A percentile compares a stretch with the other conserved stretches of the same genome.
phyloP scores from a whole-genome alignment of 768 basidiomycete species.

The Agaricus blazei region DNA sequence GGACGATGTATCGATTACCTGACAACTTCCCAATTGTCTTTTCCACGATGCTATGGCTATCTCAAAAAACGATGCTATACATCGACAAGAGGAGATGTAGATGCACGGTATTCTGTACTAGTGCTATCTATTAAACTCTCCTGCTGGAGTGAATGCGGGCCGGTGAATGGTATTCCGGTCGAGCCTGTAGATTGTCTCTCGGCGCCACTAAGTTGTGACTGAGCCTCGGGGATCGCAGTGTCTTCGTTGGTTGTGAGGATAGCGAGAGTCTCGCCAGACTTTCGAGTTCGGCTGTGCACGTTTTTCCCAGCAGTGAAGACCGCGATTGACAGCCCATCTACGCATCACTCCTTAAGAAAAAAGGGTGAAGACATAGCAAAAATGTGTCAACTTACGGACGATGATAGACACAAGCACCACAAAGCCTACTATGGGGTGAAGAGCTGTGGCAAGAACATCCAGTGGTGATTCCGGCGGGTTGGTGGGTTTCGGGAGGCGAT shows the following conservation, averaged over 20 bases:
- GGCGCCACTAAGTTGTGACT: no score
- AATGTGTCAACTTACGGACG: slow-evolving; percentile 46
- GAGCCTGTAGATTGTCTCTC: no score
- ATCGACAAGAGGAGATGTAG: no score
- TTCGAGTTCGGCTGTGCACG: slow-evolving; percentile 37
- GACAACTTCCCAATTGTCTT: no score
- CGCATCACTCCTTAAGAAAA: neutral
- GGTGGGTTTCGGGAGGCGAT: slow-evolving; percentile 51
- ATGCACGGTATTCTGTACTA: neutral
- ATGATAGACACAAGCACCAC: slow-evolving; percentile 84
- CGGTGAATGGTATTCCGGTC: no score
- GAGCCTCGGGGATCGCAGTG: no score
- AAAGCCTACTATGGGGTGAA: slow-evolving; percentile 86
- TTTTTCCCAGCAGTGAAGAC: slow-evolving; percentile 55
- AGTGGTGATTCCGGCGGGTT: slow-evolving; percentile 61
- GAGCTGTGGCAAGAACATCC: slow-evolving; percentile 64
- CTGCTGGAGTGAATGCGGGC: no score
- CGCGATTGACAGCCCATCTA: slow-evolving; percentile 69
- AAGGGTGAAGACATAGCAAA: neutral
- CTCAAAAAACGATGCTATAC: no score
- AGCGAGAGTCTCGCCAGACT: slow-evolving; percentile 18
- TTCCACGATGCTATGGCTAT: no score
- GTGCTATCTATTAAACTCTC: neutral
- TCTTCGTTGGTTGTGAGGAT: no score
- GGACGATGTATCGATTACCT: neutral